Percentiles rank a stretch among this genome's conserved stretches.
Evolutionary conservation across 78 protist genomes (phyloP).

Genomic region (Chrysochromulina tobinii): DNA sequence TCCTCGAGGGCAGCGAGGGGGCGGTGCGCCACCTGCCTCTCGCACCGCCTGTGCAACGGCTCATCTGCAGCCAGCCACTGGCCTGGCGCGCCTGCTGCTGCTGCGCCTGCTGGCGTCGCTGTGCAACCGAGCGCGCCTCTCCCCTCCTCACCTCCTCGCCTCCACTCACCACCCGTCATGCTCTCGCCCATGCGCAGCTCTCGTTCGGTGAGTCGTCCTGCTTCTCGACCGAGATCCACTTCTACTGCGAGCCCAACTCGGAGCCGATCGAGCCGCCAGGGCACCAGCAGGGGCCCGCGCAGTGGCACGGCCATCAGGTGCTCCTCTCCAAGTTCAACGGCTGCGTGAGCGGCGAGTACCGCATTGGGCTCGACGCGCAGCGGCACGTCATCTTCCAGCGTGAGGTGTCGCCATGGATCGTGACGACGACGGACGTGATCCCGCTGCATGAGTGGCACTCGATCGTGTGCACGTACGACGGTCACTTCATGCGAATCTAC

Average conservation of each 20-base stretch:
- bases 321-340: conserved; percentile 17
- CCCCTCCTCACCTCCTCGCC: too few relatives aligned
- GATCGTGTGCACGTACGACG: conserved; percentile 9
- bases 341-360: conserved; percentile 31
- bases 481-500: neutral
- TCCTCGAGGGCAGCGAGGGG: neutral
- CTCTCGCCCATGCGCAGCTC: neutral
- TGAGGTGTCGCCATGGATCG: conserved; percentile 12
- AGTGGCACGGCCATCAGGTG: conserved; percentile 1
- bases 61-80: too few relatives aligned
- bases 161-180: too few relatives aligned
- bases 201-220: neutral
- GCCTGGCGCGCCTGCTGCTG: too few relatives aligned
- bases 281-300: conserved; percentile 28
- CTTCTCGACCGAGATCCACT: neutral
- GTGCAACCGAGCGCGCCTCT: too few relatives aligned
- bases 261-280: conserved; percentile 20
- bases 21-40: too few relatives aligned
- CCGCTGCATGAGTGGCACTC: conserved; percentile 20
- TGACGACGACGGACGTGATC: conserved; percentile 2
- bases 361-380: conserved; percentile 11
- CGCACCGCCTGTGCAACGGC: too few relatives aligned
- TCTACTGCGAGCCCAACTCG: conserved; percentile 11
- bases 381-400: conserved; percentile 19
- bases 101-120: too few relatives aligned